These are phyloP conservation scores for Cenchrus americanus DNA, from an alignment of 176 grass and related monocot species.

Conservation along the genomic window DNA sequence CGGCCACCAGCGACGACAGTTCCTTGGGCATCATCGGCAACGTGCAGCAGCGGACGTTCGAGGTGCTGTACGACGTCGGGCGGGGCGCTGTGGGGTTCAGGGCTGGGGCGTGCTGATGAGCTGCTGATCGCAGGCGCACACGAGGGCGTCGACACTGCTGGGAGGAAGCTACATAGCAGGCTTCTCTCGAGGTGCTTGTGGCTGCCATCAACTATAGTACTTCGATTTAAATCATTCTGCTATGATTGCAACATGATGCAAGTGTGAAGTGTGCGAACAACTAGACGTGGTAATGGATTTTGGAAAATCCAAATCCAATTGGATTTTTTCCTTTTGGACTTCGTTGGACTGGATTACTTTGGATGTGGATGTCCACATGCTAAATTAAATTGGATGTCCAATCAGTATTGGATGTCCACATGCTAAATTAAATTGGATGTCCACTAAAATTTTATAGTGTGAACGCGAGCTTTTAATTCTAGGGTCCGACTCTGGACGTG, in stretches of 20 bases:
- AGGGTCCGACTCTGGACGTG: too few relatives aligned
- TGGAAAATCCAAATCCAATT: too few relatives aligned
- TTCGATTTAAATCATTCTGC: not conserved
- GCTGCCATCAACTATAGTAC: not conserved
- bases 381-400: too few relatives aligned
- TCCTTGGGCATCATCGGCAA: conserved; percentile 68
- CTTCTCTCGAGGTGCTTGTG: conserved; percentile 23
- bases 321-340: too few relatives aligned
- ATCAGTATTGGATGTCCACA: too few relatives aligned
- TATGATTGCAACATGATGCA: not conserved
- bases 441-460: too few relatives aligned
- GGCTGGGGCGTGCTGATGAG: conserved; percentile 51
- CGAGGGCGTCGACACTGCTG: not conserved
- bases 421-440: too few relatives aligned
- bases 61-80: conserved; percentile 73
- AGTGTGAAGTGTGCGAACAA: too few relatives aligned
- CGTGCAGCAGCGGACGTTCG: conserved; percentile 83
- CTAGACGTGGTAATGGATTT: too few relatives aligned
- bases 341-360: too few relatives aligned
- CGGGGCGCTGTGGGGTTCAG: conserved; percentile 56
- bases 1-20: conserved; percentile 39
- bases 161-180: not conserved
- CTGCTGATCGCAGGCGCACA: not conserved
- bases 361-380: too few relatives aligned
- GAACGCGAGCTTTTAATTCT: too few relatives aligned